These are phyloP conservation scores for Amorphotheca resinae DNA, from an alignment of 495 filamentous ascomycete genomes.

Conservation along the genomic window DNA sequence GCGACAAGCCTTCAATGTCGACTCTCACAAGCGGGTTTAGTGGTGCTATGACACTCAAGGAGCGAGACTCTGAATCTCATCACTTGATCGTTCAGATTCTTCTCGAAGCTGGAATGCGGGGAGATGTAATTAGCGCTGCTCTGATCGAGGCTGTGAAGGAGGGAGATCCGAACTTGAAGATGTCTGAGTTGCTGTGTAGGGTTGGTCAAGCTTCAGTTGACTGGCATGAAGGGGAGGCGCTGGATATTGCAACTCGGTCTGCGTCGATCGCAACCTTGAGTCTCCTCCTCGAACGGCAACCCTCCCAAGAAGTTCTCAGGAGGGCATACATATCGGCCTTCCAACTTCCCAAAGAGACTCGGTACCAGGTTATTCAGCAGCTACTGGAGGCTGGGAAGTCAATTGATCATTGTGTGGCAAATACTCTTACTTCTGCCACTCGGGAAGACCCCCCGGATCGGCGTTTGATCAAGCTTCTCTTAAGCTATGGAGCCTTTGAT, in stretches of 20 bases:
- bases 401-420: neutral
- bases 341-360: neutral
- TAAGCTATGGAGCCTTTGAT: neutral
- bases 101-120: conserved; percentile 1
- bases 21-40: neutral
- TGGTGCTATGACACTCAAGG: neutral
- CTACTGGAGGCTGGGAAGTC: neutral
- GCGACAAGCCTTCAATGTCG: neutral
- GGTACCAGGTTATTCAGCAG: neutral
- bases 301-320: neutral
- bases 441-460: neutral
- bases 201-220: neutral
- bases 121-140: conserved; percentile 1
- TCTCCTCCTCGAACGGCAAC: neutral
- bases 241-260: conserved; percentile 1
- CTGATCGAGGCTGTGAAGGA: neutral
- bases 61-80: neutral
- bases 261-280: neutral
- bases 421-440: neutral
- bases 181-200: neutral
- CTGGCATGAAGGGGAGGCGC: neutral
- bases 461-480: neutral
- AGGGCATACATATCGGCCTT: neutral
- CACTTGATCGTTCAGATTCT: neutral
- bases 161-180: neutral